Evolutionary conservation across 805 yeast species (phyloP), one percentile per base, ranked within the genome.

Genomic region (Saccharomycopsis olivae): DNA sequence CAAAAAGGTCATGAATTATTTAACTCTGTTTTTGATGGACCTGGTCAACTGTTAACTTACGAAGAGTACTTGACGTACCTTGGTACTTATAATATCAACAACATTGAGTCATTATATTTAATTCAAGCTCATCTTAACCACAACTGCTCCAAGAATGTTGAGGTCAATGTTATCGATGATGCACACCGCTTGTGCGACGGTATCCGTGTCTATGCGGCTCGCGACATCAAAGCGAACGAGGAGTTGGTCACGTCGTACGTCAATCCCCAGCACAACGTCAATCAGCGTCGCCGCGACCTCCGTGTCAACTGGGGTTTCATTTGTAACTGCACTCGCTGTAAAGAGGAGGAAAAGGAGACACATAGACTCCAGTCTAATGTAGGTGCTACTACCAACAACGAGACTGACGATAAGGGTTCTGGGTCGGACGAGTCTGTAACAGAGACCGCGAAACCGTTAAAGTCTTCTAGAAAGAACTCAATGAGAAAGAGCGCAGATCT

Each of bases 241-340:
- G 92, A 84, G 53, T 64, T 85, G 30, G 61, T 72, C 0, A 74
- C 82, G 1, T 66, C 80, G 2, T 85, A 85, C 50, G 83, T 83
- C 2, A 74, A 80, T 49, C 85, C 87, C 2, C 55, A 61, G 4
- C 76, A 73, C 50, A 71, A 74, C 2, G 71, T 77, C 6, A 71
- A 67, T 34, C 73, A 77, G 43, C 68, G 95, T 47, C 75, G 73
- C 50, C 56, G 80, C 47, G 76, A 72, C 47, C 60, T 85, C 36
- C 59, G 88, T 43, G 73, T 75, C 10, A 78, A 79, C 50, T 85
- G 86, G 84, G 94, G 94, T 3, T 85, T 85, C 55, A 52, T 69
- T 15, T 85, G 95, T 57, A 57, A 55, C 19, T 85, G 95, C 55
- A 50, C 57, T 10, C 70, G 79, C 47, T 85, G 95, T 57, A 68